Conservation (phyloP, 225 moss, liverwort and hornwort genomes). For the Takakia lepidozioides region DNA sequence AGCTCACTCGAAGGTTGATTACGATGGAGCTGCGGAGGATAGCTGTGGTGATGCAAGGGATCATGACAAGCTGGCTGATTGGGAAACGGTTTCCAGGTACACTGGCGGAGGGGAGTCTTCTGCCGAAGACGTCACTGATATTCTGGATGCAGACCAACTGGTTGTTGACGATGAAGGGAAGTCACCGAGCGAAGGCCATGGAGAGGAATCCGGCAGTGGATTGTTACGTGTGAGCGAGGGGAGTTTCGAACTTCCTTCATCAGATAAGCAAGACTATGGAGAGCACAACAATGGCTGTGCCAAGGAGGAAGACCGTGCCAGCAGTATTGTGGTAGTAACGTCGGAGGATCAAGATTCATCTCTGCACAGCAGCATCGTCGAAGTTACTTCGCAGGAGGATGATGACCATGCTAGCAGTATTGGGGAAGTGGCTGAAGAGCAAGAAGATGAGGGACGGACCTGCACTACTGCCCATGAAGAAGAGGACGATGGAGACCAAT, state of each 20-base stretch:
- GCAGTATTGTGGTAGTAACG: no score
- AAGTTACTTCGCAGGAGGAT: constrained; percentile 9
- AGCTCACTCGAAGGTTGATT: constrained; percentile 29
- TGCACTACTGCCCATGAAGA: no score
- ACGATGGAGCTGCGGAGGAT: constrained; percentile 17
- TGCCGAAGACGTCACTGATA: no score
- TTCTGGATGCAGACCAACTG: constrained; percentile 12
- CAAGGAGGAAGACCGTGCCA: no score
- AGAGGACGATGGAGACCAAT: no score
- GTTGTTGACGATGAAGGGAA: constrained; percentile 9
- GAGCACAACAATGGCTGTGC: no score
- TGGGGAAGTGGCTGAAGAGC: constrained; percentile 20
- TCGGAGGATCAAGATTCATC: constrained; percentile 6
- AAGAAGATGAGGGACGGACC: no score
- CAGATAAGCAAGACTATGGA: no score
- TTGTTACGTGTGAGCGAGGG: no score
- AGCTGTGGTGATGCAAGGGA: constrained; percentile 17
- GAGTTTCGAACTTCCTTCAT: no score
- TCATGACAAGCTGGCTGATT: constrained; percentile 43
- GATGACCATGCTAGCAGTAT: constrained; percentile 27
- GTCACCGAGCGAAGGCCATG: constrained; percentile 16
- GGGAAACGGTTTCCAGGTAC: constrained; percentile 45
- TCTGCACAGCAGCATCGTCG: no score
- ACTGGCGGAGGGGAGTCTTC: constrained; percentile 17
- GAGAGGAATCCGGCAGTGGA: no score